These are phyloP conservation scores for Arthroderma uncinatum DNA, from an alignment of 2,329 filamentous ascomycete genomes.

Conservation along the genomic window DNA sequence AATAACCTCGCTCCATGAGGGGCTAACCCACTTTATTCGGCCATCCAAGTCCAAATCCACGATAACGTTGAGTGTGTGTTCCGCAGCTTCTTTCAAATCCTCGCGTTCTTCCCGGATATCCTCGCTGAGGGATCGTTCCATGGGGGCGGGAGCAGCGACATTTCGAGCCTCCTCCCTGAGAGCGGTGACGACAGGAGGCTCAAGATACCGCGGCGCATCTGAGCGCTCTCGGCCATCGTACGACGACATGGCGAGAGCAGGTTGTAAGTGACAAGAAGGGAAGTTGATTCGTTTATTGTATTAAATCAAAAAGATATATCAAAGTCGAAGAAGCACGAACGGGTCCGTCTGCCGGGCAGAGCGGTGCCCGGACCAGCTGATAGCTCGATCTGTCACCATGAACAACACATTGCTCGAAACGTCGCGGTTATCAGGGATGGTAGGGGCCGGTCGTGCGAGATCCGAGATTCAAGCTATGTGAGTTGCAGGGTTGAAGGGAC, in stretches of 20 bases:
- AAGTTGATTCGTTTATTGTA: not conserved
- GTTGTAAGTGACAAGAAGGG: not conserved
- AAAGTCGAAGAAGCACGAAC: slow-evolving; percentile 17
- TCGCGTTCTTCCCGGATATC: slow-evolving; percentile 88
- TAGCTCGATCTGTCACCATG: slow-evolving; percentile 32
- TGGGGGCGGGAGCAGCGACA: slow-evolving; percentile 23
- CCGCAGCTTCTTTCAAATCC: slow-evolving; percentile 86
- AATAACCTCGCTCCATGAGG: slow-evolving; percentile 88
- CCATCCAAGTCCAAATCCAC: slow-evolving; percentile 86
- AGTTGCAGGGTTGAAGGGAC: not conserved
- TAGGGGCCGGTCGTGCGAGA: not conserved
- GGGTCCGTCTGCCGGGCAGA: slow-evolving; percentile 36
- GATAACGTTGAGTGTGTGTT: slow-evolving; percentile 93
- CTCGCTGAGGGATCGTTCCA: slow-evolving; percentile 61
- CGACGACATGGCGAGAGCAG: slow-evolving; percentile 19
- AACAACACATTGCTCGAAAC: slow-evolving; percentile 23
- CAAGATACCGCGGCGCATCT: slow-evolving; percentile 27
- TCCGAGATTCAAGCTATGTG: not conserved
- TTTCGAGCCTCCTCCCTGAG: slow-evolving; percentile 35
- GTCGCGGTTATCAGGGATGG: not conserved
- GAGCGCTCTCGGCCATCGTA: slow-evolving; percentile 25
- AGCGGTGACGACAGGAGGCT: slow-evolving; percentile 35
- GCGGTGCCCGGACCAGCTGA: slow-evolving; percentile 32
- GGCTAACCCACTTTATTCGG: slow-evolving; percentile 88
- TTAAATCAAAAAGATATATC: not conserved